Evolutionary conservation across 805 yeast species (phyloP), one percentile per base, ranked within the genome.

Genomic region (Dipodascus albidus): DNA sequence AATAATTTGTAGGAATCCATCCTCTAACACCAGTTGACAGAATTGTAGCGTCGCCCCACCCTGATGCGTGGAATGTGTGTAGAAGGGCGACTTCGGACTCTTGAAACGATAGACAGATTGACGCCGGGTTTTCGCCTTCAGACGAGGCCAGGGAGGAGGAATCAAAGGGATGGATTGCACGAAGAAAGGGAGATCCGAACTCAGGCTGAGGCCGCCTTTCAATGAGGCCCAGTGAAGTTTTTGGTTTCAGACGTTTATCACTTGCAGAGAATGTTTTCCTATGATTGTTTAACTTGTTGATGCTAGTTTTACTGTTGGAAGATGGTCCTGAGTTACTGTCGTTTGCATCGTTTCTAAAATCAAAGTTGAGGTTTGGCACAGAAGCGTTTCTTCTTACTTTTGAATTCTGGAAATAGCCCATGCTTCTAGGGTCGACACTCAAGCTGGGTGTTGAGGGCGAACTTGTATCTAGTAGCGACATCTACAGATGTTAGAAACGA

Each of bases 41-140:
- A 47, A 67, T 55, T 3, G 74, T 67, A 8, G 71, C 75, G 53
- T 72, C 74, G 23, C 70, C 72, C 76, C 76, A 72, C 49, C 75
- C 76, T 2, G 72, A 62, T n/a, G 64, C 52, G 54, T 71, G 74
- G n/a, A 67, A 59, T n/a, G 66, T 59, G 55, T 71, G 74, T 24
- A 70, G 60, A 42, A 66, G 58, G 11, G 67, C 66, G 35, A 71
- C 56, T 51, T 71, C 75, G 21, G 66, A 64, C 35, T 63, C 65
- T n/a, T 57, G 60, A 55, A 72, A 70, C 22, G 67, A 57, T 21
- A 70, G 61, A 54, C 72, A 69, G 4, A 62, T 61, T 22, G 65
- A 56, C 23, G 63, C 52, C 15, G 67, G 66, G 53, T 67, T 68
- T n/a, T 64, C 61, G 17, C 44, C 44, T 51, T 57, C 59, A 31